phyloP scores from a whole-genome alignment of 2,329 filamentous ascomycete genomes.

The Apiospora rasikravindrae region DNA sequence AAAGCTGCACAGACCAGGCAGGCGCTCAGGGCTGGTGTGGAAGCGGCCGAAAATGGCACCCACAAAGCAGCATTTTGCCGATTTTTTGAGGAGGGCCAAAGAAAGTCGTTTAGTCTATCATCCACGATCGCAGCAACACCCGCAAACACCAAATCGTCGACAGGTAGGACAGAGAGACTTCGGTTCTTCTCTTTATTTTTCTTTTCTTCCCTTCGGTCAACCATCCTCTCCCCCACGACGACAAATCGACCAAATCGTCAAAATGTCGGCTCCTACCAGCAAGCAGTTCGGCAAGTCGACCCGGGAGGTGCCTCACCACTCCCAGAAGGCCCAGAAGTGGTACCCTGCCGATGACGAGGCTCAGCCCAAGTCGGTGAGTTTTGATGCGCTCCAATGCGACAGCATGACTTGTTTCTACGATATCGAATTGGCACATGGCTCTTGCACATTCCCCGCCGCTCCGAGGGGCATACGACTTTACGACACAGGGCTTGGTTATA shows the following conservation, averaged over 20 bases:
- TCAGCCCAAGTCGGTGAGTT: conserved; percentile 92
- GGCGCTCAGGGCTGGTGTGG: neutral
- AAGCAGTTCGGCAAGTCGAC: conserved; percentile 99
- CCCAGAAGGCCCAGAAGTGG: conserved; percentile 98
- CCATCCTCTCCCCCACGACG: conserved; percentile 29
- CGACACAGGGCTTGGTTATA: neutral
- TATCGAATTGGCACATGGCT: conserved; percentile 18
- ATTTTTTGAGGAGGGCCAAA: conserved; percentile 7
- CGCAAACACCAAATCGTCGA: conserved; percentile 16
- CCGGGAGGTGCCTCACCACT: conserved; percentile 84
- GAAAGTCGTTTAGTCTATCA: conserved; percentile 9
- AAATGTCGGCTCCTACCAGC: conserved; percentile 75
- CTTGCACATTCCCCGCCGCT: neutral
- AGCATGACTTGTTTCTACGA: conserved; percentile 18
- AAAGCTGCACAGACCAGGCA: neutral
- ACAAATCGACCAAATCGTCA: conserved; percentile 53
- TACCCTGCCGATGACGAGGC: conserved; percentile 94
- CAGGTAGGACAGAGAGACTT: conserved; percentile 19
- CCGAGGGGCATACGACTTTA: conserved; percentile 5
- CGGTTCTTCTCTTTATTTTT: conserved; percentile 18
- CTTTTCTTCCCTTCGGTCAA: conserved; percentile 27
- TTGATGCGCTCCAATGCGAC: conserved; percentile 33
- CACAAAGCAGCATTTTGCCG: conserved; percentile 13
- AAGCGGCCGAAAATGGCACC: neutral
- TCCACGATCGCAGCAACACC: conserved; percentile 4